These are phyloP conservation scores for Candida dajiaensis DNA, from an alignment of 805 yeast genomes.

Conservation along the genomic window DNA sequence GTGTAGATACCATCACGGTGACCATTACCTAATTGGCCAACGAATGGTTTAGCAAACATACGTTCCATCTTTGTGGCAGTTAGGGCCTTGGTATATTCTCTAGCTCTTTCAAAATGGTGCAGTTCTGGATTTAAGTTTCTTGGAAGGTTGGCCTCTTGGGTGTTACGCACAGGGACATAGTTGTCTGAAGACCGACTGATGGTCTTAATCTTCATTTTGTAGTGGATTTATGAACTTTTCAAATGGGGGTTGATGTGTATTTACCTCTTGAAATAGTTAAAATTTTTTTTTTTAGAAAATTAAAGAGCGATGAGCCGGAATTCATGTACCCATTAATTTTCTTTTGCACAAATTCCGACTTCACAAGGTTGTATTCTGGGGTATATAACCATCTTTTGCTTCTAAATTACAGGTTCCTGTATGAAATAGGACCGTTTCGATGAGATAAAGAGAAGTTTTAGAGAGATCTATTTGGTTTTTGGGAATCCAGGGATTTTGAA, in stretches of 20 bases:
- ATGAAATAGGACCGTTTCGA: too few species aligned
- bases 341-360: not conserved
- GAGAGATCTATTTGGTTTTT: too few species aligned
- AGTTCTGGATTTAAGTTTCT: conserved; percentile 89
- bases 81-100: conserved; percentile 91
- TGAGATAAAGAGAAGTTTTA: too few species aligned
- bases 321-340: too few species aligned
- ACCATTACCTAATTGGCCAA: conserved; percentile 92
- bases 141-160: conserved; percentile 82
- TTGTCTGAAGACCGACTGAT: conserved; percentile 71
- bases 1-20: conserved; percentile 92
- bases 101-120: conserved; percentile 95
- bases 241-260: not conserved
- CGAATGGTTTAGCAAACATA: conserved; percentile 96
- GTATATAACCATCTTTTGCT: too few species aligned
- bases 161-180: conserved; percentile 86
- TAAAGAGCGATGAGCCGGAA: conserved; percentile 4
- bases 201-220: conserved; percentile 22
- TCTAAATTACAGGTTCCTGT: too few species aligned
- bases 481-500: too few species aligned
- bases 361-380: not conserved
- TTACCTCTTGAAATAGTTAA: not conserved
- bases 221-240: not conserved
- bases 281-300: not conserved
- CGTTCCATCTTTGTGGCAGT: conserved; percentile 94